Evolutionary conservation across 768 basidiomycete species (phyloP), one percentile per base, ranked within the genome.

Genomic region (Leucosporidium scottii): DNA sequence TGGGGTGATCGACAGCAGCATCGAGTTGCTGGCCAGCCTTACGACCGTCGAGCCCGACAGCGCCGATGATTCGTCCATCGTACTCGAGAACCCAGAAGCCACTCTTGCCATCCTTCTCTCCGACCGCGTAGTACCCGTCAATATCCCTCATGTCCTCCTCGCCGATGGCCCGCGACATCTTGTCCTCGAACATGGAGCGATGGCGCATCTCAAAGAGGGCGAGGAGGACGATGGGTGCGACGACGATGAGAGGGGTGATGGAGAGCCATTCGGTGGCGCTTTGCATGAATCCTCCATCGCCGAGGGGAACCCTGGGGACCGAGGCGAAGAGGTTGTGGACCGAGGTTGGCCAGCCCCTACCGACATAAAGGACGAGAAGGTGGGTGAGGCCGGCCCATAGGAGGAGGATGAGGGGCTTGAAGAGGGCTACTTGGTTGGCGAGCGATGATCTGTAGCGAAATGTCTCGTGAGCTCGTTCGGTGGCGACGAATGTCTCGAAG

Each of bases 31-130:
- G 58, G 2, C 67, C 71, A 2, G 71, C 62, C 61, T 65, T 69
- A 12, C 12, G 50, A 3, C 71, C 67, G 51, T 69, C 65, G 51
- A 69, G 55, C 2, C 55, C 67, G 8, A 72, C 21, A 21, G 65
- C 62, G 31, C 71, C 67, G 27, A 72, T 59, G 36, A 72, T 63
- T 18, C 67, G 65, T 36, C 57, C 31, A 55, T 72, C 71, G 51
- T 64, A 69, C 59, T 72, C 71, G 62, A 69, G 55, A 3, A 72
- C 71, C 67, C 71, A 72, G 56, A 72, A 64, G 9, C 71, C 71
- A 28, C 49, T 54, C 30, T 68, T 55, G 39, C 68, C 65, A 13
- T 34, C 31, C 31, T 49, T 44, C 15, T 44, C 27, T 31, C 28
- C 23, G 28, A 59, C 64, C 20, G 23, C 65, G 55, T 72, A 69